These are phyloP conservation scores for Botrytis paeoniae DNA, from an alignment of 2,329 filamentous ascomycete genomes.

Conservation along the genomic window DNA sequence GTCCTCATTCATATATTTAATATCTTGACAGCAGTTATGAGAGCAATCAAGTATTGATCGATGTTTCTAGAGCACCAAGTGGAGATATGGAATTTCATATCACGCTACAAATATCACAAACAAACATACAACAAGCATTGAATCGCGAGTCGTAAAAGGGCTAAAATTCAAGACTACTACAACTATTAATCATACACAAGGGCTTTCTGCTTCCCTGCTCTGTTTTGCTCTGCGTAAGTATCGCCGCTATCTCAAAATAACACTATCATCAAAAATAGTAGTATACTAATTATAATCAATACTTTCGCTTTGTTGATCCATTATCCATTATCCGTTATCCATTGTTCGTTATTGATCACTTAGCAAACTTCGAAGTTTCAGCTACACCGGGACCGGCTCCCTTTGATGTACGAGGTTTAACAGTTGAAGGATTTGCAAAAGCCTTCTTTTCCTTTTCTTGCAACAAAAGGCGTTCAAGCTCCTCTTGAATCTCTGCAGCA, in stretches of 20 bases:
- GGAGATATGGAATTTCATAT: not conserved
- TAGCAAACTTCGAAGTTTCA: not conserved
- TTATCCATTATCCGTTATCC: not conserved
- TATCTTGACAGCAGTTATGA: not conserved
- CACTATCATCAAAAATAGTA: not conserved
- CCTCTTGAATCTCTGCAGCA: conserved; percentile 19
- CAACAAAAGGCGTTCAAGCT: conserved; percentile 19
- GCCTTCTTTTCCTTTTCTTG: conserved; percentile 21
- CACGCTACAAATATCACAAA: not conserved
- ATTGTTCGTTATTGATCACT: not conserved
- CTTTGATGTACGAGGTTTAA: not conserved
- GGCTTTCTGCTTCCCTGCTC: conserved; percentile 4
- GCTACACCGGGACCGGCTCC: not conserved
- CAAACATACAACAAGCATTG: not conserved
- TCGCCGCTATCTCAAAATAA: conserved; percentile 9
- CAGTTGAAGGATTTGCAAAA: not conserved
- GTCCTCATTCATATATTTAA: not conserved
- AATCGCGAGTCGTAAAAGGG: not conserved
- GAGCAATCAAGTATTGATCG: not conserved
- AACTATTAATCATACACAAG: conserved; percentile 12
- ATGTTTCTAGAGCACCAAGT: not conserved
- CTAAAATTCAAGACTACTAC: conserved; percentile 15
- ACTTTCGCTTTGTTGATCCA: conserved; percentile 10
- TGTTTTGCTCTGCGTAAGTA: not conserved
- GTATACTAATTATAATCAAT: conserved; percentile 11